These are phyloP conservation scores for Xylaria sp. DNA, from an alignment of 2,329 filamentous ascomycete genomes.

Conservation along the genomic window DNA sequence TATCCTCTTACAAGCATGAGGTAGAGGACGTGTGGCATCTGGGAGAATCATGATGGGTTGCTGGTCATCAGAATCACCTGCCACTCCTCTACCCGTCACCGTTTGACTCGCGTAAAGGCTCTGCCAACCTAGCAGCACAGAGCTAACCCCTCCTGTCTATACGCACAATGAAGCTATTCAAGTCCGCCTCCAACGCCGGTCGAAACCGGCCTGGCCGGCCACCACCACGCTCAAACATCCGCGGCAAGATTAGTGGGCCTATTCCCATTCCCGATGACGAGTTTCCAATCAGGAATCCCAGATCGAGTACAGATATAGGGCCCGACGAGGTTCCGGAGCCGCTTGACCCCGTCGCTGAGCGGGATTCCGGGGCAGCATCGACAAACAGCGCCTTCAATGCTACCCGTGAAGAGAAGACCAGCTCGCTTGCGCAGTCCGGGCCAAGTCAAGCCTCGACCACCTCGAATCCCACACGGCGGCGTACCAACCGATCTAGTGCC, in stretches of 20 bases:
- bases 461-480: constrained; percentile 48
- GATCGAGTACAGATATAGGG: constrained; percentile 53
- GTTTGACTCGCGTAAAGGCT: constrained; percentile 39
- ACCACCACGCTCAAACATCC: constrained; percentile 57
- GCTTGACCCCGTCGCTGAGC: constrained; percentile 38
- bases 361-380: constrained; percentile 40
- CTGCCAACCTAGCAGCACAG: constrained; percentile 29
- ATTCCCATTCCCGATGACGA: constrained; percentile 70
- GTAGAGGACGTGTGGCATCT: constrained; percentile 31
- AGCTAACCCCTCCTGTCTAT: not conserved
- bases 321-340: constrained; percentile 47
- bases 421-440: constrained; percentile 41
- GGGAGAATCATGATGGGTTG: constrained; percentile 45
- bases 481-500: constrained; percentile 55
- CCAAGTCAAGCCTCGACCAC: constrained; percentile 46
- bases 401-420: constrained; percentile 40
- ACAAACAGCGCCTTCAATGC: constrained; percentile 40
- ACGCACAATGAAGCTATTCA: constrained; percentile 58
- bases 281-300: constrained; percentile 62
- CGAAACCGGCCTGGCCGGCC: constrained; percentile 53
- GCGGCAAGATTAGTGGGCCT: constrained; percentile 70
- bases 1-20: constrained; percentile 38
- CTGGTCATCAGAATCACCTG: constrained; percentile 39
- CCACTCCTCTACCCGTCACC: constrained; percentile 33
- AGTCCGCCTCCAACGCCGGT: constrained; percentile 55